phyloP scores from a whole-genome alignment of 495 filamentous ascomycete species.

The Achaetomiella virescens region DNA sequence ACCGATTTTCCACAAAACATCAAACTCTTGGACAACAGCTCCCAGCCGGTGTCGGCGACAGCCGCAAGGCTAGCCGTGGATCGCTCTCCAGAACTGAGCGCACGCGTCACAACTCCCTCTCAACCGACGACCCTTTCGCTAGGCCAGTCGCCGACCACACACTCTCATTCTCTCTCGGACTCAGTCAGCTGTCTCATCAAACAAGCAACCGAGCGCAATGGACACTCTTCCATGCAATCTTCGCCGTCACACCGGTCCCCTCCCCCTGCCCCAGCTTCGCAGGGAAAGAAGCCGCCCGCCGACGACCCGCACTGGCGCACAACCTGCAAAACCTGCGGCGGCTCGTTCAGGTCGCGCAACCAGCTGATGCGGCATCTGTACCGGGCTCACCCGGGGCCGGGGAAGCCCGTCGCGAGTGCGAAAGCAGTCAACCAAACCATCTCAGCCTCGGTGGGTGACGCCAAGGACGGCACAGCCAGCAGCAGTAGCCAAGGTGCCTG shows the following conservation, averaged over 20 bases:
- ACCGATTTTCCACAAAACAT: neutral
- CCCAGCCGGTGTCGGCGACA: neutral
- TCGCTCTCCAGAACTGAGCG: slow-evolving; percentile 4
- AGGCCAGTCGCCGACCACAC: slow-evolving; percentile 7
- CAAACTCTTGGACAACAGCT: neutral
- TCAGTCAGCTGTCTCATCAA: neutral
- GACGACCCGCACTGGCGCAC: slow-evolving; percentile 8
- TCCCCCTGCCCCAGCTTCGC: no score
- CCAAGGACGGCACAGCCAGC: no score
- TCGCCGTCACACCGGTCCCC: no score
- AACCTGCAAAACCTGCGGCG: neutral
- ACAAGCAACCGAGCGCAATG: no score
- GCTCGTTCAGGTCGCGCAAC: neutral
- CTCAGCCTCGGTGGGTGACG: neutral
- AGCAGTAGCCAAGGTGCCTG: no score
- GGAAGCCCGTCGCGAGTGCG: neutral
- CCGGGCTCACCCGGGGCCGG: neutral
- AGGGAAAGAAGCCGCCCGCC: no score
- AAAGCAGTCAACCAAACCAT: neutral
- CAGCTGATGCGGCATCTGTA: slow-evolving; percentile 7
- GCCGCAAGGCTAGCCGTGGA: neutral
- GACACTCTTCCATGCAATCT: no score
- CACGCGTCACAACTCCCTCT: neutral
- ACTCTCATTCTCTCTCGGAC: neutral
- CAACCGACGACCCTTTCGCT: slow-evolving; percentile 6